These are phyloP conservation scores for Ophiostoma triangulosporum DNA, from an alignment of 2,329 filamentous ascomycete species.

Conservation along the genomic window DNA sequence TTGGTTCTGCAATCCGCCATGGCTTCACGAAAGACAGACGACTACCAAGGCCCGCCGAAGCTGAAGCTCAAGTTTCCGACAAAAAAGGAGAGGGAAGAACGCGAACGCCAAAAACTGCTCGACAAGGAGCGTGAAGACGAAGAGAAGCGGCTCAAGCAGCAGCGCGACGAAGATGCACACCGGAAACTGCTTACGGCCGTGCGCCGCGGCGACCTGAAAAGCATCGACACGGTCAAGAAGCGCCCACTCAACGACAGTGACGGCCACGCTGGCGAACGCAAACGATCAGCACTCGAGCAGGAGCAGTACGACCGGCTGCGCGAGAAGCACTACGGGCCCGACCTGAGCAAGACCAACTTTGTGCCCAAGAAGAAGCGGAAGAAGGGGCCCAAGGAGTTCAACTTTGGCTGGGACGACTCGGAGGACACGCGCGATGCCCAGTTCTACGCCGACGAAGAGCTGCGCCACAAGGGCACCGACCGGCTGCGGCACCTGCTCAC, in stretches of 20 bases:
- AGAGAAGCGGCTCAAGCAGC: constrained; percentile 19
- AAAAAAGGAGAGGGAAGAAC: constrained; percentile 56
- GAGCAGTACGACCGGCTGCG: constrained; percentile 63
- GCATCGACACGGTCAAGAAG: constrained; percentile 16
- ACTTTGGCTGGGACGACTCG: constrained; percentile 93
- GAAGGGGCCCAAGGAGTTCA: constrained; percentile 91
- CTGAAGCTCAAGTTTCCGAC: constrained; percentile 3
- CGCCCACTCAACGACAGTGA: constrained; percentile 13
- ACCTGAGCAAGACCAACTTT: constrained; percentile 70
- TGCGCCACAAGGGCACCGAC: constrained; percentile 59
- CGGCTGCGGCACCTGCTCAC: constrained; percentile 20
- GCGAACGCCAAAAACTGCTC: constrained; percentile 64
- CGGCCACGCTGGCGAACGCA: constrained; percentile 3
- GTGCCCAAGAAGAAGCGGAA: constrained; percentile 92
- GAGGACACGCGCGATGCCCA: constrained; percentile 62
- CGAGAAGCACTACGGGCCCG: constrained; percentile 81
- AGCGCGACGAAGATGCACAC: constrained; percentile 14
- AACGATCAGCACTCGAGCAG: constrained; percentile 36
- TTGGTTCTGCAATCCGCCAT: neutral
- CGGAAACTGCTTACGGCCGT: constrained; percentile 14
- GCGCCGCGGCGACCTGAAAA: constrained; percentile 12
- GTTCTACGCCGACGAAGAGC: constrained; percentile 10
- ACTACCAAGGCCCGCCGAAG: constrained; percentile 4
- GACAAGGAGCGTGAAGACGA: constrained; percentile 45
- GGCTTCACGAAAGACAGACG: neutral